phyloP scores from a whole-genome alignment of 129 eudicot species.

The Erigeron canadensis region DNA sequence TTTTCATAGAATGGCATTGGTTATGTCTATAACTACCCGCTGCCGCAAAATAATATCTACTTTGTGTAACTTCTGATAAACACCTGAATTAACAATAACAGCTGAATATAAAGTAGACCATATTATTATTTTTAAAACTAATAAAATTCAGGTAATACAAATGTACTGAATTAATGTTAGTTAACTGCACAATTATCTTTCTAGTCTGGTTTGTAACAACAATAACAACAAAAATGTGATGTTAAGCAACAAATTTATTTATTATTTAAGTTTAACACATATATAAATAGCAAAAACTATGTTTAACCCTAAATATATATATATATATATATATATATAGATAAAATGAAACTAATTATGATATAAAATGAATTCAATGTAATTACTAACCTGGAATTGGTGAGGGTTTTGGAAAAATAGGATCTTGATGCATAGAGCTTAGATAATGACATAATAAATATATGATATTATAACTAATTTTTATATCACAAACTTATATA shows the following conservation, averaged over 20 bases:
- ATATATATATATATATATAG: neutral
- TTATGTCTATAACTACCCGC: conserved; percentile 29
- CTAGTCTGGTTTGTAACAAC: no score
- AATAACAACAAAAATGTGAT: no score
- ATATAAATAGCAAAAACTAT: no score
- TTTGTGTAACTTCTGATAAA: conserved; percentile 35
- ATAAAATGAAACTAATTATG: neutral
- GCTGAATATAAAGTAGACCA: neutral
- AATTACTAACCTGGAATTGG: neutral
- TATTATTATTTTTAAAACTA: neutral
- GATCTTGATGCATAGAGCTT: neutral
- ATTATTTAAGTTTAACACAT: neutral
- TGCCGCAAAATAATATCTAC: conserved; percentile 31
- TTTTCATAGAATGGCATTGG: conserved; percentile 22
- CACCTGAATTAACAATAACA: conserved; percentile 35
- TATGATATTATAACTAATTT: neutral
- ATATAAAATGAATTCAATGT: neutral
- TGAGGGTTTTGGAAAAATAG: neutral
- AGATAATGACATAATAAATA: neutral
- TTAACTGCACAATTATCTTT: no score
- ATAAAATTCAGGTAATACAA: neutral
- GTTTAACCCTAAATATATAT: neutral
- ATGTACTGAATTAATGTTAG: neutral
- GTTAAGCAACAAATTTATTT: neutral
- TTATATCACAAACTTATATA: neutral